Evolutionary conservation across 305 asterid genomes (phyloP), one percentile per base, ranked within the genome.

Genomic region (Fraxinus paxiana): DNA sequence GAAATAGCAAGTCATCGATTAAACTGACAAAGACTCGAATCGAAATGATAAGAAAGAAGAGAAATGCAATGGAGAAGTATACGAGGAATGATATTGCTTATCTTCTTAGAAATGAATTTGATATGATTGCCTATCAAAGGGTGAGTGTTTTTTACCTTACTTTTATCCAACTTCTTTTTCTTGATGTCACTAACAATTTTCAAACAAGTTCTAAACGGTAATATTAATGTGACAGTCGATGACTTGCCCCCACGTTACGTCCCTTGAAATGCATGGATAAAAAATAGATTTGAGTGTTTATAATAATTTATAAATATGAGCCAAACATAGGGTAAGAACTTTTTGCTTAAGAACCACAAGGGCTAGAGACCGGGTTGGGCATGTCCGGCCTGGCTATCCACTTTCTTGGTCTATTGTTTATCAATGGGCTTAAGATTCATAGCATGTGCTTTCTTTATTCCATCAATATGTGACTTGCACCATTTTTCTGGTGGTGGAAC

Each of bases 21-120:
- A 92, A 86, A 91, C 73, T 77, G 92, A 88, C 89, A 2, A 87
- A 83, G 86, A 79, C 88, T 4, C 88, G 98, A 71, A 79, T 93
- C 20, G 96, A 91, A 70, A 80, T 91, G 81, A 89, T 93, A 75
- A 87, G 75, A 91, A 90, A 87, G 89, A 96, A 85, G 88, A 90
- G 97, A 80, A 90, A 86, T 48, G 98, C 98, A 76, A 88, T 86
- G 80, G 87, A 87, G 89, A 94, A 88, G 84, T 91, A 75, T 82
- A 83, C 90, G 89, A 89, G 87, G 86, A 94, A 88, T 51, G 98
- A 96, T 63, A 63, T 94, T 77, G 86, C 87, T 35, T 93, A 93
- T 82, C 96, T 94, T 70, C 94, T 96, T 28, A 90, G 41, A 79
- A 85, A 87, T 87, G 94, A 90, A 33, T 81, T 88, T 75, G 97